Conservation (phyloP, 2,329 filamentous ascomycete species). For the Lecanicillium sp. region DNA sequence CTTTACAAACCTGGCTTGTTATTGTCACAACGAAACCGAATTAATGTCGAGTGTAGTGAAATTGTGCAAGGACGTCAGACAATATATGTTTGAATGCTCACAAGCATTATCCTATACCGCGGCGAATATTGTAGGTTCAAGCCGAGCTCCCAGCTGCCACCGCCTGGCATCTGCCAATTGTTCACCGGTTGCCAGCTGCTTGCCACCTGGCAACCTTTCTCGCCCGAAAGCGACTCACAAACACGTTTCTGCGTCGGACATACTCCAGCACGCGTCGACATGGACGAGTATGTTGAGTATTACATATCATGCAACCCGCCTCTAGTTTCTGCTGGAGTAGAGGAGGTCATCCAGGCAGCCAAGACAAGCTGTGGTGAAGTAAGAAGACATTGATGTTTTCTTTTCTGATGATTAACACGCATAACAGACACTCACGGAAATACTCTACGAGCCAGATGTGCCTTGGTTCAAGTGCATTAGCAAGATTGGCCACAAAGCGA, state of each 20-base stretch:
- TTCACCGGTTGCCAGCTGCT: too few species aligned
- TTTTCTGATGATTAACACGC: not conserved
- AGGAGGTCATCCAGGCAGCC: constrained; percentile 14
- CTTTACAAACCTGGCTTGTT: too few species aligned
- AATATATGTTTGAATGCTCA: too few species aligned
- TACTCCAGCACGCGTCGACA: not conserved
- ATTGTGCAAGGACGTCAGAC: too few species aligned
- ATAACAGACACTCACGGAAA: constrained; percentile 17
- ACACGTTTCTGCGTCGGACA: not conserved
- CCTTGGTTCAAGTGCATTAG: constrained; percentile 27
- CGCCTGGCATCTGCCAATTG: too few species aligned
- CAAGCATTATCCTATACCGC: too few species aligned
- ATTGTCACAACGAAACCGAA: too few species aligned
- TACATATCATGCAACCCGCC: constrained; percentile 27
- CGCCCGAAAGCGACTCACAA: too few species aligned
- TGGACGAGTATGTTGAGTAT: constrained; percentile 20
- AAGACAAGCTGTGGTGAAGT: constrained; percentile 9
- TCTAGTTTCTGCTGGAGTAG: constrained; percentile 21
- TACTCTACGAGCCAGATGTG: constrained; percentile 27
- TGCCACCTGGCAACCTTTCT: too few species aligned
- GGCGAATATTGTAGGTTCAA: too few species aligned
- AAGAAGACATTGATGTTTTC: constrained; percentile 1
- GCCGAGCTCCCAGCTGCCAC: too few species aligned
- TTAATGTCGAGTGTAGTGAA: too few species aligned
- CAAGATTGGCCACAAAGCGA: constrained; percentile 5